Evolutionary conservation across 2,329 filamentous ascomycete genomes (phyloP), one percentile per base, ranked within the genome.

Genomic region (Colletotrichum tropicale): DNA sequence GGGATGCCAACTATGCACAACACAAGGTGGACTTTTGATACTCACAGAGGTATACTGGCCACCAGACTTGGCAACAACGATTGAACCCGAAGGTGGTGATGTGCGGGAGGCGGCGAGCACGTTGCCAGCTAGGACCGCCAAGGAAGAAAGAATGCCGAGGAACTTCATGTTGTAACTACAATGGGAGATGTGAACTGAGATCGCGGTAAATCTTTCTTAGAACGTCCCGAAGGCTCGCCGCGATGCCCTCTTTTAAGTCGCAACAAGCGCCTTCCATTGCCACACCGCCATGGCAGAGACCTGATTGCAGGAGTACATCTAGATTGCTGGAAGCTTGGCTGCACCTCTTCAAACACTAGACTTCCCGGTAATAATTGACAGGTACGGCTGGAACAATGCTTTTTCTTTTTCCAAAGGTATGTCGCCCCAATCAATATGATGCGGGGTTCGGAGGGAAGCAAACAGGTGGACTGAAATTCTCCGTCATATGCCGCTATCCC

Each of bases 41-140:
- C 75, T 71, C 28, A 72, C 75, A 16, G 68, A 66, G 8, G 72
- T 77, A 38, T 72, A 77, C 38, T 75, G 48, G 13, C 75, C 75
- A n/a, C 89, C 79, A 38, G 80, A 82, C 79, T 83, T 84, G 24
- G 83, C 82, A 2, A 91, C 90, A 4, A 87, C 85, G 5, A 91
- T 83, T 66, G 89, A 89, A 30, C 89, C 90, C 5, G 84, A 79
- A 4, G 90, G 90, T 0, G 84, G 80, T 9, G 80, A 81, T 13
- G 84, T 86, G 24, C 84, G 83, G 68, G 81, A 80, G 1, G 79
- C 82, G 7, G 84, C 85, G 7, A 83, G 71, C 13, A 32, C 65
- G 8, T 55, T 43, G 24, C 21, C 60, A 4, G 68, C 68, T 1
- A 75, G 10, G 5, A 36, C 28, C 8, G 9, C 30, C 58, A 76